Percentiles rank a stretch among this genome's conserved stretches.
phyloP scores from a whole-genome alignment of 2,329 filamentous ascomycete species.

The Xylaria sp. region DNA sequence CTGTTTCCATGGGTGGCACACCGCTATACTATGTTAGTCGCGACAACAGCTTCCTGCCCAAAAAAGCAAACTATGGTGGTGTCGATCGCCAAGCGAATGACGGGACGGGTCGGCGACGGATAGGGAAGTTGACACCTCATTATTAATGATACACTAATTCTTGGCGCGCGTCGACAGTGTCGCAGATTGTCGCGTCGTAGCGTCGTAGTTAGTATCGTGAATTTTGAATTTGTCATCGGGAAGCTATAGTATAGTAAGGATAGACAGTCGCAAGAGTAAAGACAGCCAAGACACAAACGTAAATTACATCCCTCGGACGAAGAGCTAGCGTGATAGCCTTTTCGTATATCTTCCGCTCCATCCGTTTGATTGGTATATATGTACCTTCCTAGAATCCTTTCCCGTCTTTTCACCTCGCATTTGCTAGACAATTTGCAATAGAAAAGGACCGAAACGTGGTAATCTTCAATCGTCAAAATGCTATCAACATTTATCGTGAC shows the following conservation, averaged over 20 bases:
- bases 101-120: background rate
- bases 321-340: background rate
- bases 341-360: conserved; percentile 8
- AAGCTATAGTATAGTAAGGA: conserved; percentile 19
- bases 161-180: conserved; percentile 38
- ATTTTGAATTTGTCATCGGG: conserved; percentile 33
- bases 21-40: background rate
- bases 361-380: conserved; percentile 11
- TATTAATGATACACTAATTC: conserved; percentile 17
- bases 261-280: background rate
- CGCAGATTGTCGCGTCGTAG: conserved; percentile 38
- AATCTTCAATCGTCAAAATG: conserved; percentile 44
- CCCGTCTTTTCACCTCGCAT: background rate
- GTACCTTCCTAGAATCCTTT: conserved; percentile 1
- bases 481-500: conserved; percentile 47
- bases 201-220: conserved; percentile 22
- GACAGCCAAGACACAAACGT: conserved; percentile 1
- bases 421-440: conserved; percentile 11
- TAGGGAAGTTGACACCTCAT: conserved; percentile 7
- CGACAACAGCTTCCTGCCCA: background rate
- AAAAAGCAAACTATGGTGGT: conserved; percentile 21
- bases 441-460: background rate
- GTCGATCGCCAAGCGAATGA: background rate
- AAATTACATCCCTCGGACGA: background rate
- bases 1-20: conserved; percentile 10